phyloP scores from a whole-genome alignment of 163 green algal genomes.

The Volvox carteri region DNA sequence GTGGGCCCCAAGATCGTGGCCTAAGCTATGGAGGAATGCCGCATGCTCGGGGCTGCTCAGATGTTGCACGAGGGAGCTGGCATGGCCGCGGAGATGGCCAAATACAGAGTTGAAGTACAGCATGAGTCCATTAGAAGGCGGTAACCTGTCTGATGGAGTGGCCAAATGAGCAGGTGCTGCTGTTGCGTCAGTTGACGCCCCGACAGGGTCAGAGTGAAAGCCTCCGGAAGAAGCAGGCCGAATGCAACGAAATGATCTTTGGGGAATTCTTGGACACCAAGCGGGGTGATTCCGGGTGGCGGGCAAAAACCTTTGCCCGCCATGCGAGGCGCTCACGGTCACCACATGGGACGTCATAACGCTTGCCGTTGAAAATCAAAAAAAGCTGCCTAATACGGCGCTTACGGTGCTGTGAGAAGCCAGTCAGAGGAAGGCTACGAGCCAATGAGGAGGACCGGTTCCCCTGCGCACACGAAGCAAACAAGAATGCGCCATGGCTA shows the following conservation, averaged over 20 bases:
- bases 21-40: not conserved
- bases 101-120: not conserved
- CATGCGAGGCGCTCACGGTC: not conserved
- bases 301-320: slow-evolving; percentile 6
- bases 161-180: not conserved
- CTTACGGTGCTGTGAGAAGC: not conserved
- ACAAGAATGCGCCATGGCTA: too few species aligned
- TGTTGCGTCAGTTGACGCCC: slow-evolving; percentile 23
- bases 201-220: slow-evolving; percentile 3
- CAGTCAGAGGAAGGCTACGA: not conserved
- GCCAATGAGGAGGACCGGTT: not conserved
- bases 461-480: too few species aligned
- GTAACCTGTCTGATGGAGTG: not conserved
- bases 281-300: not conserved
- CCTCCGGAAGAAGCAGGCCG: not conserved
- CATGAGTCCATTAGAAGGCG: not conserved
- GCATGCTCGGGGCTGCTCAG: not conserved
- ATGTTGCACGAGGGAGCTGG: not conserved
- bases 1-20: not conserved
- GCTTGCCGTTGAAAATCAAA: not conserved
- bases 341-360: not conserved
- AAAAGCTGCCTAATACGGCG: not conserved
- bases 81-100: not conserved
- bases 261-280: not conserved
- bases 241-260: not conserved